A percentile compares a stretch with the other conserved stretches of the same genome.
Evolutionary conservation across 352 stramenopile genomes (phyloP).

Genomic region (Pythium apleroticum): DNA sequence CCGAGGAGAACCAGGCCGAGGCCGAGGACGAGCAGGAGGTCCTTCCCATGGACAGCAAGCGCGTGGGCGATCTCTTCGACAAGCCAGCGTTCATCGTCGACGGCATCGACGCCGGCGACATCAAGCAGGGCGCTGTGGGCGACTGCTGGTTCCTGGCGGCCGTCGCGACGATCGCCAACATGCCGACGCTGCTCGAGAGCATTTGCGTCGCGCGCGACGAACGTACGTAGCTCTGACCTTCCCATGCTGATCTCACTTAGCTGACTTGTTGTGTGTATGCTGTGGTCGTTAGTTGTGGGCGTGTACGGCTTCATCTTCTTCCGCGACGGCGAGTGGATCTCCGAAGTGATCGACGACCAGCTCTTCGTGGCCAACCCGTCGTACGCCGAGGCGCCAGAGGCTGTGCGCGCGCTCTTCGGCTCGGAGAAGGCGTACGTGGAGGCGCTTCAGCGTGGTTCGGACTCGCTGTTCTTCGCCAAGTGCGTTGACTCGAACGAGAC

Average conservation of each 20-base stretch:
- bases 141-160: conserved; percentile 85
- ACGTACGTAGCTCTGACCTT: not conserved
- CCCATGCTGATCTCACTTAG: not conserved
- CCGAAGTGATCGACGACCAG: conserved; percentile 47
- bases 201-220: conserved; percentile 54
- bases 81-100: conserved; percentile 45
- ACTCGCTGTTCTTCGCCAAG: conserved; percentile 41
- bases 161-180: conserved; percentile 68
- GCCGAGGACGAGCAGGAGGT: conserved; percentile 12
- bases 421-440: conserved; percentile 31
- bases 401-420: conserved; percentile 28
- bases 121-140: conserved; percentile 69
- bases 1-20: not conserved
- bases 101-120: conserved; percentile 60
- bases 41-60: conserved; percentile 25
- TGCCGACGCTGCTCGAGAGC: conserved; percentile 60
- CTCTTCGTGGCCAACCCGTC: conserved; percentile 33
- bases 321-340: conserved; percentile 48
- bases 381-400: conserved; percentile 28
- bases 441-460: conserved; percentile 34
- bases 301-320: conserved; percentile 60
- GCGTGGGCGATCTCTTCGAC: conserved; percentile 42
- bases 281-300: conserved; percentile 28
- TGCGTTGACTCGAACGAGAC: conserved; percentile 62
- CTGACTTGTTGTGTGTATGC: not conserved